These are phyloP conservation scores for Potentilla sterilis DNA, from an alignment of 306 rosid species.

Conservation along the genomic window DNA sequence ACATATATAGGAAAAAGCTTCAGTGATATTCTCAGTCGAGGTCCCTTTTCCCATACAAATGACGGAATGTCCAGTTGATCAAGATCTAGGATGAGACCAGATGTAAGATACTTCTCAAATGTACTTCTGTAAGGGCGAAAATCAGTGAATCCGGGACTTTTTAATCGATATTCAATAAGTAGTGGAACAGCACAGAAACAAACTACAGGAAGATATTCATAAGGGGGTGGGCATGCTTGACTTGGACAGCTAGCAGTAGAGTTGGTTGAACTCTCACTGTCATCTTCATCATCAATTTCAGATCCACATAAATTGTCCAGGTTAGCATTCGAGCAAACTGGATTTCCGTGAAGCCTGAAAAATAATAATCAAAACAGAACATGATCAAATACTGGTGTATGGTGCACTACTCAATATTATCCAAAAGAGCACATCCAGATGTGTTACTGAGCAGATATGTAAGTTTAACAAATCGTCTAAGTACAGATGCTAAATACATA, in stretches of 20 bases:
- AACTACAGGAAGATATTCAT: slow-evolving; percentile 42
- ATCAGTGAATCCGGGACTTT: slow-evolving; percentile 84
- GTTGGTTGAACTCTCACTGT: slow-evolving; percentile 22
- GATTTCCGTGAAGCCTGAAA: slow-evolving; percentile 90
- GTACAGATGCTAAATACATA: background rate
- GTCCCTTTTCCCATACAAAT: slow-evolving; percentile 60
- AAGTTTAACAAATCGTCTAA: slow-evolving; percentile 4
- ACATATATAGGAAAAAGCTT: slow-evolving; percentile 62
- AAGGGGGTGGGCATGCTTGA: slow-evolving; percentile 63
- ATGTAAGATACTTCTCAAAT: slow-evolving; percentile 47
- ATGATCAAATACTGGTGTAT: background rate
- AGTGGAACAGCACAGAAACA: slow-evolving; percentile 80
- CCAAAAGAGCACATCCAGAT: background rate
- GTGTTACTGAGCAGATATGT: background rate
- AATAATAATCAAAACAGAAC: slow-evolving; percentile 1
- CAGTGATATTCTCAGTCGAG: slow-evolving; percentile 66
- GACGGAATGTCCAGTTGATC: slow-evolving; percentile 54
- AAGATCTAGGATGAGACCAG: slow-evolving; percentile 35
- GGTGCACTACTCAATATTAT: background rate
- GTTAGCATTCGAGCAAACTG: slow-evolving; percentile 51
- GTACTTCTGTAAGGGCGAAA: slow-evolving; percentile 43
- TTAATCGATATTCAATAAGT: slow-evolving; percentile 60
- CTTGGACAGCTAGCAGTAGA: slow-evolving; percentile 30
- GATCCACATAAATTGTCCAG: slow-evolving; percentile 49
- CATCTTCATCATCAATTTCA: slow-evolving; percentile 27